phyloP scores from a whole-genome alignment of 352 stramenopile species.

The Phytophthora ramorum region DNA sequence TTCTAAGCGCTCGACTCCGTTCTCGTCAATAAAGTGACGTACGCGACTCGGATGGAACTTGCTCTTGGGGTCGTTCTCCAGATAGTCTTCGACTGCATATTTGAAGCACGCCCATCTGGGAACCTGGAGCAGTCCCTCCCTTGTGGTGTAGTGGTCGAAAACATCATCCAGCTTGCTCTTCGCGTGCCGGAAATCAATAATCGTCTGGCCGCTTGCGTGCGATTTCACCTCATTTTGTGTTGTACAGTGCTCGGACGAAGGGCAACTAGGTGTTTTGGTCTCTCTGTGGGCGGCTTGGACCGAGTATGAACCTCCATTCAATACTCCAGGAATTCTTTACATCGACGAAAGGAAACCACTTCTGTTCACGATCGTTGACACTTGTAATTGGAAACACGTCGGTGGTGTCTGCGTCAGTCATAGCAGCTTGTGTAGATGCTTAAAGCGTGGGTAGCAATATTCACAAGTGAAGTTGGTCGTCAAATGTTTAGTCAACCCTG shows the following conservation, averaged over 20 bases:
- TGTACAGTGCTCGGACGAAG: background rate
- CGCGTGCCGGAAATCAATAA: conserved; percentile 15
- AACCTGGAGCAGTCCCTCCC: conserved; percentile 10
- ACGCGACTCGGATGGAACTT: conserved; percentile 32
- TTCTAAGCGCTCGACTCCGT: too few relatives aligned
- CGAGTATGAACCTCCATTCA: background rate
- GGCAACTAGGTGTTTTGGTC: background rate
- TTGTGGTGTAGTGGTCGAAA: conserved; percentile 33
- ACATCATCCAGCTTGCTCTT: conserved; percentile 21
- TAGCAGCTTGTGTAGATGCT: too few relatives aligned
- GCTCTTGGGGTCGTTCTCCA: background rate
- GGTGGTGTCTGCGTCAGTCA: too few relatives aligned
- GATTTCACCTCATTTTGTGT: background rate
- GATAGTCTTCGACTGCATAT: conserved; percentile 28
- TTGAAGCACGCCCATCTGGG: conserved; percentile 27
- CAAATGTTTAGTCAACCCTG: too few relatives aligned
- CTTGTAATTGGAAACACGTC: too few relatives aligned
- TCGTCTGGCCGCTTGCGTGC: background rate
- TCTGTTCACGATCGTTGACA: too few relatives aligned
- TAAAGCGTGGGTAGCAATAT: too few relatives aligned
- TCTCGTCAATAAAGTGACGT: conserved; percentile 23
- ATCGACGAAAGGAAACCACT: too few relatives aligned
- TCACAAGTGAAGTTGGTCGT: too few relatives aligned
- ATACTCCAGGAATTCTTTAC: too few relatives aligned
- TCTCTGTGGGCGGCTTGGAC: background rate